A percentile compares a stretch with the other conserved stretches of the same genome.
phyloP scores from a whole-genome alignment of 176 grass and related monocot species.

The Bothriochloa decipiens region DNA sequence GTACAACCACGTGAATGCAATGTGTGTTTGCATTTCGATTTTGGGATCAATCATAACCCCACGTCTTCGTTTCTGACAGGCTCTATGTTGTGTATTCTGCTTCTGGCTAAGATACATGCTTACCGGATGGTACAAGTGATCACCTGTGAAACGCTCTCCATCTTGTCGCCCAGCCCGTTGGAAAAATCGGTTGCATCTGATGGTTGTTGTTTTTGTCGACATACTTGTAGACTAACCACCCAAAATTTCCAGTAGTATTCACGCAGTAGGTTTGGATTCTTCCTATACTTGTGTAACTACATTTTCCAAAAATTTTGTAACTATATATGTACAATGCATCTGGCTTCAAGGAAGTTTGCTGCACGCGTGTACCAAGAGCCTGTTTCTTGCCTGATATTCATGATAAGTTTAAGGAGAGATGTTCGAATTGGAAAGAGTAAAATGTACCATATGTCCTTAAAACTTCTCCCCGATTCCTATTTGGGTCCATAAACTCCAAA shows the following conservation, averaged over 20 bases:
- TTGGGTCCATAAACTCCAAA: background rate
- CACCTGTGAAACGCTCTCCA: background rate
- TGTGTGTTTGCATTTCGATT: background rate
- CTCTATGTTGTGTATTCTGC: constrained; percentile 82
- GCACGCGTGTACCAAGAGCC: background rate
- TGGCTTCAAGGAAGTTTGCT: constrained; percentile 6
- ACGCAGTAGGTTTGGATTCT: background rate
- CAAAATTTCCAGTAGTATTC: constrained; percentile 19
- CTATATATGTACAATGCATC: constrained; percentile 15
- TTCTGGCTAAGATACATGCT: constrained; percentile 87
- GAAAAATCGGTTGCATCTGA: background rate
- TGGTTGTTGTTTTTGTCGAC: background rate
- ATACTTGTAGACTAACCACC: constrained; percentile 13
- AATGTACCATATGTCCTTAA: background rate
- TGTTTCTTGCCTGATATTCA: background rate
- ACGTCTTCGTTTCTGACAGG: constrained; percentile 58
- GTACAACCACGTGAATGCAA: background rate
- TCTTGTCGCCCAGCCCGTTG: background rate
- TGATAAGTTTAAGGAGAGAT: background rate
- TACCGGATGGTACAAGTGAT: constrained; percentile 98
- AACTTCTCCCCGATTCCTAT: background rate
- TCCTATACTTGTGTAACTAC: constrained; percentile 30
- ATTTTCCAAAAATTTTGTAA: background rate
- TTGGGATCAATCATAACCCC: background rate
- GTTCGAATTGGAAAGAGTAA: background rate